Conservation (phyloP, 2,329 filamentous ascomycete genomes). For the Talaromyces sp. region DNA sequence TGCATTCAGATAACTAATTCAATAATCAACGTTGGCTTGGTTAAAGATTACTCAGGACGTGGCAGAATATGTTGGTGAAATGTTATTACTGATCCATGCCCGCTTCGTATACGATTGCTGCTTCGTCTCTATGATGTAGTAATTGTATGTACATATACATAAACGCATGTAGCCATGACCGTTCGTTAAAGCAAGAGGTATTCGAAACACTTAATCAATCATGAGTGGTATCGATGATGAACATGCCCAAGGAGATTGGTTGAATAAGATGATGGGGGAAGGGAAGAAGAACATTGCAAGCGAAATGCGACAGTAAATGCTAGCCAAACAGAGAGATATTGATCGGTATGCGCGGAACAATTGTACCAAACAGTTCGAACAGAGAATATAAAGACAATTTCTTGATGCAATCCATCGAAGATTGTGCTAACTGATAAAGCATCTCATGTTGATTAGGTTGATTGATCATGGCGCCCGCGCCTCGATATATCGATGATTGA, state of each 20-base stretch:
- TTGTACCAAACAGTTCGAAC: background rate
- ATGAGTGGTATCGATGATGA: conserved; percentile 2
- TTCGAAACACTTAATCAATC: background rate
- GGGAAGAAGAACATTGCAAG: background rate
- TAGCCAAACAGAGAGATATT: conserved; percentile 10
- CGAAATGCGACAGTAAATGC: conserved; percentile 14
- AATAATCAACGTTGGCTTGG: too few species aligned
- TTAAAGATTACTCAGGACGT: too few species aligned
- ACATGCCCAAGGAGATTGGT: background rate
- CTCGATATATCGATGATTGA: background rate
- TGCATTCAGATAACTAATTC: background rate
- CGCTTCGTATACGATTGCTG: conserved; percentile 7
- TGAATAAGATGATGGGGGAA: background rate
- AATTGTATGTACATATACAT: conserved; percentile 8
- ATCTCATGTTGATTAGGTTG: background rate
- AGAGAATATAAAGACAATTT: background rate
- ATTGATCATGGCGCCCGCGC: conserved; percentile 2
- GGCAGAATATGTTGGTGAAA: background rate
- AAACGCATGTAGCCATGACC: background rate
- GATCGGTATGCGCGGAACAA: background rate
- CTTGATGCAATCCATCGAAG: background rate
- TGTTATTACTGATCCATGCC: background rate
- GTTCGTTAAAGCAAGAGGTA: conserved; percentile 1
- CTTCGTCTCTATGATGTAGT: conserved; percentile 5
- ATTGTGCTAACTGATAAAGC: background rate